Evolutionary conservation across 2,329 filamentous ascomycete genomes (phyloP).

Genomic region (Penicillium sp.): DNA sequence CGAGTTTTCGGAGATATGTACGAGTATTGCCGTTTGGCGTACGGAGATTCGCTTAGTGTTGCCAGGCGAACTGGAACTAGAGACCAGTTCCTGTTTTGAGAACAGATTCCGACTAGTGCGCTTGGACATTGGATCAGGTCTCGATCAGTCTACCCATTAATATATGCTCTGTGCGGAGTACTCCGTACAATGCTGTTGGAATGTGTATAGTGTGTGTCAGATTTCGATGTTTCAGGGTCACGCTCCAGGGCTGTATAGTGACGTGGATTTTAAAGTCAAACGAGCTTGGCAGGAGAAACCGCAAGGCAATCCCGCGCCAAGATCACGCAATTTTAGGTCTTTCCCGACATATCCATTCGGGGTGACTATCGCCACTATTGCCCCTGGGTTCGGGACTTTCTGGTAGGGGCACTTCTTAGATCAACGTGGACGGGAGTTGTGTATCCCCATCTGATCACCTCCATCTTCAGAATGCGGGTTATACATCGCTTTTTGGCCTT

Average conservation of each 20-base stretch:
- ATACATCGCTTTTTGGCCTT: constrained; percentile 7
- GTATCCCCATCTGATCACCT: constrained; percentile 2
- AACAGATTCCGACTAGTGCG: too few relatives aligned
- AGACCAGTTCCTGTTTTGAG: too few relatives aligned
- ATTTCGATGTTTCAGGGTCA: background rate
- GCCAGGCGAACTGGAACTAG: too few relatives aligned
- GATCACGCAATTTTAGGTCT: constrained; percentile 7
- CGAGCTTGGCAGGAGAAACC: background rate
- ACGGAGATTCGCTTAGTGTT: too few relatives aligned
- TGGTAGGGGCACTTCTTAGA: background rate
- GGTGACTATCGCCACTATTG: background rate
- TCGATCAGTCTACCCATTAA: too few relatives aligned
- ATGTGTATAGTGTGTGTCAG: background rate
- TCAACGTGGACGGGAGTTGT: constrained; percentile 3
- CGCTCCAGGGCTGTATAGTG: background rate
- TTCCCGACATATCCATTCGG: background rate
- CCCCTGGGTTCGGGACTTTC: constrained; percentile 4
- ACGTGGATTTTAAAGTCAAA: background rate
- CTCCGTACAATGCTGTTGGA: too few relatives aligned
- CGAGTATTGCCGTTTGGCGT: too few relatives aligned
- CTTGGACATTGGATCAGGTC: too few relatives aligned
- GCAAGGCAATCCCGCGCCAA: background rate
- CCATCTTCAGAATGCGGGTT: constrained; percentile 18
- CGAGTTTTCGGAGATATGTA: background rate
- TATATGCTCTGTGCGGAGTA: too few relatives aligned